These are phyloP conservation scores for Zygnema circumcarinatum DNA, from an alignment of 139 green algal species.

Conservation along the genomic window DNA sequence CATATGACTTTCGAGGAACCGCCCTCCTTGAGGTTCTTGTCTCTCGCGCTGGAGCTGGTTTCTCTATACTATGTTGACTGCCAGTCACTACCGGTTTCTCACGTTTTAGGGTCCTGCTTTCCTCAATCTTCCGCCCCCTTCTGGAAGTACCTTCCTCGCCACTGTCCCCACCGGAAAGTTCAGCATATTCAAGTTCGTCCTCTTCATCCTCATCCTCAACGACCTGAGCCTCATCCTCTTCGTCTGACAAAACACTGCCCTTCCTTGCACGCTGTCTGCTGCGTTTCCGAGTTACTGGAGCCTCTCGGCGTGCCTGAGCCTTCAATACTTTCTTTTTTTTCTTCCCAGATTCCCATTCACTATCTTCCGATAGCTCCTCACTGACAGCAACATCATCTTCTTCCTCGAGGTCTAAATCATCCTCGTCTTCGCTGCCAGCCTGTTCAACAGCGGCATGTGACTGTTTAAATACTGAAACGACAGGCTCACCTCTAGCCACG, in stretches of 20 bases:
- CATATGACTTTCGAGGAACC: constrained; percentile 52
- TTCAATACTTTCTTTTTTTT: not conserved
- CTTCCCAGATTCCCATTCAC: not conserved
- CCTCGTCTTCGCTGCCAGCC: constrained; percentile 6
- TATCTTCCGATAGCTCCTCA: not conserved
- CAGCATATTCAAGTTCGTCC: constrained; percentile 11
- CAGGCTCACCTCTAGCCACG: too few species aligned
- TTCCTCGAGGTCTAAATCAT: constrained; percentile 33
- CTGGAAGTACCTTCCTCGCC: not conserved
- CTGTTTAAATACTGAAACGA: too few species aligned
- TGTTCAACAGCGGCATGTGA: not conserved
- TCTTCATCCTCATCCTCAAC: constrained; percentile 3
- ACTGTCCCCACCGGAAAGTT: not conserved
- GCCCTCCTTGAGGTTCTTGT: constrained; percentile 28
- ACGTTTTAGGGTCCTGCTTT: not conserved
- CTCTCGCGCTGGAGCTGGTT: constrained; percentile 26
- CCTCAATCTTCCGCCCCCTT: not conserved
- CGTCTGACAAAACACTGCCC: constrained; percentile 10
- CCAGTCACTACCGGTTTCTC: not conserved
- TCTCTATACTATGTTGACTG: not conserved
- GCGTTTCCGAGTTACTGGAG: not conserved
- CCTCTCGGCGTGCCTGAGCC: not conserved
- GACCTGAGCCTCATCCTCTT: constrained; percentile 41
- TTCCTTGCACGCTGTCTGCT: constrained; percentile 4
- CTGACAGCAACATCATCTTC: not conserved